Percentiles rank a stretch among this genome's conserved stretches.
These are phyloP conservation scores for Lepidium aucheri DNA, from an alignment of 345 rosid genomes.

Conservation along the genomic window DNA sequence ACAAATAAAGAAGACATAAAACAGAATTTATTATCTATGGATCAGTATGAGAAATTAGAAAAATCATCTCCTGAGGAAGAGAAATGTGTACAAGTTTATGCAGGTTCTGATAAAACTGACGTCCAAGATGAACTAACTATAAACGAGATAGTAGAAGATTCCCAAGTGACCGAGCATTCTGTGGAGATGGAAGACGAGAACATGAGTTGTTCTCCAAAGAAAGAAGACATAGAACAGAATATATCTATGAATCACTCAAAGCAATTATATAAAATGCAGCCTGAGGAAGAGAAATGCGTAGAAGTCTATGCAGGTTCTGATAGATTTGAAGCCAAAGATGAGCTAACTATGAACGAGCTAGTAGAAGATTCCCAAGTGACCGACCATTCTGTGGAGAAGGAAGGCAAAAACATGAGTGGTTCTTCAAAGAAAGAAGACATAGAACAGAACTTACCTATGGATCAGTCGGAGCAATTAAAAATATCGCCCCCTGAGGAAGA, in stretches of 20 bases:
- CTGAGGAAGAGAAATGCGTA: neutral
- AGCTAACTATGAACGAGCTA: neutral
- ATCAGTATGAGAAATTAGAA: neutral
- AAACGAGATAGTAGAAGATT: neutral
- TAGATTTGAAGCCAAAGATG: neutral
- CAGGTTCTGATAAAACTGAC: neutral
- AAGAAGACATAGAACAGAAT: neutral
- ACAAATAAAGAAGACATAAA: neutral
- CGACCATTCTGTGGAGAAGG: neutral
- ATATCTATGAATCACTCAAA: neutral
- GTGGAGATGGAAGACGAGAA: neutral
- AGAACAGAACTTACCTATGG: neutral
- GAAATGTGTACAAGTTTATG: neutral
- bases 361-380: neutral
- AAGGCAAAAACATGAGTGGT: neutral
- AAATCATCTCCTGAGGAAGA: neutral
- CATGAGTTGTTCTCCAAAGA: neutral
- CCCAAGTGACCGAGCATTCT: neutral
- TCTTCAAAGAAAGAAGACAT: conserved; percentile 1
- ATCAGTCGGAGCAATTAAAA: neutral
- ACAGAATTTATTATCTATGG: neutral
- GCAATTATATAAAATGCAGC: neutral
- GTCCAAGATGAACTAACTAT: neutral
- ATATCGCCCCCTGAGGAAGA: neutral
- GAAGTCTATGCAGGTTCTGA: neutral